Conservation (phyloP, 2,329 filamentous ascomycete species). For the Coniochaeta ligniaria region DNA sequence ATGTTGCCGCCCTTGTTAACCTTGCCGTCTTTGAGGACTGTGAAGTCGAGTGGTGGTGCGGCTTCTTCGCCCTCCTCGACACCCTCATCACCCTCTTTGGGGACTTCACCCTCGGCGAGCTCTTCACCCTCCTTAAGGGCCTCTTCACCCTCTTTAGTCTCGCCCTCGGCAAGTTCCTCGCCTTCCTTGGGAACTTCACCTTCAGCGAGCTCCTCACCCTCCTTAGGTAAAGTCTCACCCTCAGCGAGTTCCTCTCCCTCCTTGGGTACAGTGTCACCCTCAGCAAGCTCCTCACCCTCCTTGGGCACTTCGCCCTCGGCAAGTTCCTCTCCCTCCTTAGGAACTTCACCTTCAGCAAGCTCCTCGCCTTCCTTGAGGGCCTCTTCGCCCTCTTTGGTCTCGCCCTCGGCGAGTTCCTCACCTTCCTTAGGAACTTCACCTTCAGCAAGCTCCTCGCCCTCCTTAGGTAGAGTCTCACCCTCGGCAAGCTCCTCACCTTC, state of each 20-base stretch:
- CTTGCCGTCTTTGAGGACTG: constrained; percentile 53
- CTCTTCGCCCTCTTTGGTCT: constrained; percentile 3
- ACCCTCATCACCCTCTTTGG: constrained; percentile 23
- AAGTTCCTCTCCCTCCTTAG: constrained; percentile 4
- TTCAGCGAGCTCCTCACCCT: constrained; percentile 1
- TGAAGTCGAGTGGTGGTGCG: constrained; percentile 49
- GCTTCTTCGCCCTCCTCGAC: constrained; percentile 6
- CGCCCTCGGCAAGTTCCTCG: constrained; percentile 10
- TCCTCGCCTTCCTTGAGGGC: constrained; percentile 8
- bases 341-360: constrained; percentile 9
- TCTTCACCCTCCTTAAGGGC: constrained; percentile 6
- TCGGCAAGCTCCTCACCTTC: constrained; percentile 4
- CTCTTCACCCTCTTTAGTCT: constrained; percentile 5
- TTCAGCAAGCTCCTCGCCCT: background rate
- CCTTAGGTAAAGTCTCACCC: constrained; percentile 6
- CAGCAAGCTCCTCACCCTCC: constrained; percentile 4
- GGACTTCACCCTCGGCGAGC: constrained; percentile 3
- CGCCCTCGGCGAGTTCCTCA: constrained; percentile 4
- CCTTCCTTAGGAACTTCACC: constrained; percentile 14
- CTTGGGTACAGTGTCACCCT: constrained; percentile 5
- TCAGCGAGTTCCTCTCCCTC: constrained; percentile 2
- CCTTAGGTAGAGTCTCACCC: constrained; percentile 3
- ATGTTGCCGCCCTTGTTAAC: constrained; percentile 50
- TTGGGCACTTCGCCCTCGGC: constrained; percentile 7
- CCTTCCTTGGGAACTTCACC: constrained; percentile 36